A percentile compares a stretch with the other conserved stretches of the same genome.
These are phyloP conservation scores for Dactylellina parvicollis DNA, from an alignment of 2,329 filamentous ascomycete genomes.

Conservation along the genomic window DNA sequence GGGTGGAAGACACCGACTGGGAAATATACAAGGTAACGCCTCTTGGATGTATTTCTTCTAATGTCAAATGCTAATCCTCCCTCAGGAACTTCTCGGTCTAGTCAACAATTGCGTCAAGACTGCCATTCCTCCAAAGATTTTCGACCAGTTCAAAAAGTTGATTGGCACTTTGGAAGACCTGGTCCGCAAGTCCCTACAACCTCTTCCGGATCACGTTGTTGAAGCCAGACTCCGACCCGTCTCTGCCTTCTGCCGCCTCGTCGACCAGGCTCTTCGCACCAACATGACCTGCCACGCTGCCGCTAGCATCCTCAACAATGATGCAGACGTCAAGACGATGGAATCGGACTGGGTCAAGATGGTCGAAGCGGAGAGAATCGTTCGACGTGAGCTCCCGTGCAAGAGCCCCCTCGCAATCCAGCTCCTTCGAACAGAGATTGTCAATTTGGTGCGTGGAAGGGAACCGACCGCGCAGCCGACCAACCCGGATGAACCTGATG, in stretches of 20 bases:
- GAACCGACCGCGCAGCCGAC: slow-evolving; percentile 56
- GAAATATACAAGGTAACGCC: slow-evolving; percentile 79
- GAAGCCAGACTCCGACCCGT: slow-evolving; percentile 88
- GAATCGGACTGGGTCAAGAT: slow-evolving; percentile 84
- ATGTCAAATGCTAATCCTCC: neutral
- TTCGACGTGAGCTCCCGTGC: slow-evolving; percentile 68
- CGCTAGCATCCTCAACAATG: slow-evolving; percentile 88
- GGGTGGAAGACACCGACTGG: slow-evolving; percentile 96
- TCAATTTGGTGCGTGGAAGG: slow-evolving; percentile 67
- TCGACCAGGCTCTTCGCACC: slow-evolving; percentile 87
- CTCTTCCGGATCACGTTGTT: slow-evolving; percentile 84
- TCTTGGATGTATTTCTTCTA: slow-evolving; percentile 2
- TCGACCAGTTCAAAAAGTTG: slow-evolving; percentile 87
- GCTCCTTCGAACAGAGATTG: slow-evolving; percentile 68
- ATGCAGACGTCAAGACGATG: slow-evolving; percentile 92
- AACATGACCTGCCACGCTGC: slow-evolving; percentile 94
- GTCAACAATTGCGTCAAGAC: slow-evolving; percentile 88
- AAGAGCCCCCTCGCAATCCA: slow-evolving; percentile 64
- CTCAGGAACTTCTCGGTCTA: slow-evolving; percentile 84
- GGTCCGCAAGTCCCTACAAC: slow-evolving; percentile 83
- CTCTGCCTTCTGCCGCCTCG: slow-evolving; percentile 83
- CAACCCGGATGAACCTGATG: slow-evolving; percentile 58
- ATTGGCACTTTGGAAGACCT: slow-evolving; percentile 82
- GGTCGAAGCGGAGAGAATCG: slow-evolving; percentile 68
- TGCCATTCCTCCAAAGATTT: slow-evolving; percentile 85